Base-by-base conservation (phyloP, 2,329 filamentous ascomycete genomes). In the Elsinoe australis region DNA sequence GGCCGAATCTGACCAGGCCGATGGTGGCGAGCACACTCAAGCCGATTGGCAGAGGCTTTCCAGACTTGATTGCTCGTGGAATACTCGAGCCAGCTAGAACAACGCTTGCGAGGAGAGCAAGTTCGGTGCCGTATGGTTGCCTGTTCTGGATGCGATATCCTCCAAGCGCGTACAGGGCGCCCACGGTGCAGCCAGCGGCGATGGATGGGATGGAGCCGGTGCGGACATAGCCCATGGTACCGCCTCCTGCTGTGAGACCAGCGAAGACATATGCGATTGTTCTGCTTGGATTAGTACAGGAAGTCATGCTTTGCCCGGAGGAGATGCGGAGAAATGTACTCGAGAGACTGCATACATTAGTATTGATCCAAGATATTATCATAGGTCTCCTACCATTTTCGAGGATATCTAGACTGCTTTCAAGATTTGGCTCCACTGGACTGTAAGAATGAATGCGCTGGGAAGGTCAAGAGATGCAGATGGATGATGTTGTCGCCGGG, bases 171-270 rank as follows among this genome's bases (percentile, higher is more conserved):
- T 98, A 84, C 65, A 87, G 68, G 12, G 74, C 69, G 36, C 92
- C 92, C 55, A 98, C 88, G 26, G 83, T 82, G 56, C 87, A 73
- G 46, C 92, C 92, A 10, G 92, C 92, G 9, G 79, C 80, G 57
- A 96, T 75, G 9, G 88, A 95, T 29, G 90, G 90, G 42, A 95
- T 65, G 18, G 89, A 96, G 51, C 87, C 79, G 0, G 89, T 92
- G 64, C 83, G 82, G 35, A 83, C 73, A 68, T 87, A 98, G 62
- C 92, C 92, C 62, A 85, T 84, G 52, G 86, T 83, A 55, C 92
- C 92, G 58, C 92, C 92, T 50, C 83, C 76, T 45, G 89, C 87
- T 51, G 89, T 95, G 51, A 96, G 74, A 54, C 80, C 74, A 52
- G 85, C 86, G 60, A 96, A 80, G 60, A 85, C 64, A 66, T 83